Evolutionary conservation across 140 eudicot genomes (phyloP).

Genomic region (Oenanthe javanica): DNA sequence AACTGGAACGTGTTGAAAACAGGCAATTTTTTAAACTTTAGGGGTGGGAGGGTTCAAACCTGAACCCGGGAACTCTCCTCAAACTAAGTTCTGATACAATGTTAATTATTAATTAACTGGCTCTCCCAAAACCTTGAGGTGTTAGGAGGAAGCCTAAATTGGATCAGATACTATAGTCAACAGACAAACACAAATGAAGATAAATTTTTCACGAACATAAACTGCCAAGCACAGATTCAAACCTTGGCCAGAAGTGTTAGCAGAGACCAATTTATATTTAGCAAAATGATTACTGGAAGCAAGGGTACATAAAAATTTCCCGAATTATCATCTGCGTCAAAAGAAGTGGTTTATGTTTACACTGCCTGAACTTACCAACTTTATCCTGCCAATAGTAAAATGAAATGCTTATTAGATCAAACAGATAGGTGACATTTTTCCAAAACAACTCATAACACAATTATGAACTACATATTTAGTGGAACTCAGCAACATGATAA

Average conservation of each 20-base stretch:
- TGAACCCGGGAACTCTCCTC: too few relatives aligned
- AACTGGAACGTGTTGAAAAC: too few relatives aligned
- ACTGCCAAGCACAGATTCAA: not conserved
- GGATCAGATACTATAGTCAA: too few relatives aligned
- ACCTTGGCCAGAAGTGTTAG: not conserved
- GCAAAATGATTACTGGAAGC: not conserved
- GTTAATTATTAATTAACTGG: too few relatives aligned
- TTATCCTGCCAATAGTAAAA: constrained; percentile 65
- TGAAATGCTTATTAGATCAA: not conserved
- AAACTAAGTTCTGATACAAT: too few relatives aligned
- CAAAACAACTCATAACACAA: not conserved
- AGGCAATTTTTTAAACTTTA: too few relatives aligned
- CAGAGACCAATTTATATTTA: not conserved
- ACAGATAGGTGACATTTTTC: not conserved
- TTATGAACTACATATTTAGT: not conserved
- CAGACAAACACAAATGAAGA: not conserved
- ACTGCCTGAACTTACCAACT: constrained; percentile 73
- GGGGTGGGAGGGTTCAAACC: too few relatives aligned
- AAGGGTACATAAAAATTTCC: constrained; percentile 16
- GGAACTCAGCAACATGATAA: not conserved
- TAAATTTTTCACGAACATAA: not conserved
- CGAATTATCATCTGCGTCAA: constrained; percentile 19
- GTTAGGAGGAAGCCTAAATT: too few relatives aligned
- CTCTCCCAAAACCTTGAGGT: too few relatives aligned
- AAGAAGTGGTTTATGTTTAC: constrained; percentile 4